Evolutionary conservation across 257 asterid species (phyloP).

Genomic region (Nicotiana otophora): DNA sequence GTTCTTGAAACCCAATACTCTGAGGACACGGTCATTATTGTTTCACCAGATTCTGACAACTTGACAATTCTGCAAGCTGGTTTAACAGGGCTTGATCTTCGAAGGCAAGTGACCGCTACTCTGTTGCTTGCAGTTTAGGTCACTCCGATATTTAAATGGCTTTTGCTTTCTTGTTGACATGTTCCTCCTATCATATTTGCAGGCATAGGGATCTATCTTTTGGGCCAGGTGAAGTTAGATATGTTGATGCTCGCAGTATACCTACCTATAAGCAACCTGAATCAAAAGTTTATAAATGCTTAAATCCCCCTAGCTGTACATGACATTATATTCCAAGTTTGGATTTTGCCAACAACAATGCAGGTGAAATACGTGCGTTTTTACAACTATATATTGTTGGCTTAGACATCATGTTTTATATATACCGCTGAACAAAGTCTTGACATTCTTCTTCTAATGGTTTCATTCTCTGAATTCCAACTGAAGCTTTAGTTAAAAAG

Average conservation of each 20-base stretch:
- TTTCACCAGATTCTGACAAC: conserved; percentile 91
- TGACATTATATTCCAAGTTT: conserved; percentile 17
- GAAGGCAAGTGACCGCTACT: conserved; percentile 42
- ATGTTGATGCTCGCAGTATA: conserved; percentile 56
- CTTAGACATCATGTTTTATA: not conserved
- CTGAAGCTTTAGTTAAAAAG: not conserved
- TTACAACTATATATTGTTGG: not conserved
- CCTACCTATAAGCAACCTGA: conserved; percentile 76
- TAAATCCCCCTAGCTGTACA: conserved; percentile 77
- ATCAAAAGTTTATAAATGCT: conserved; percentile 77
- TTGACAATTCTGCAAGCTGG: conserved; percentile 80
- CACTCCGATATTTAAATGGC: not conserved
- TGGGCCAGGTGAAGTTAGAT: conserved; percentile 81
- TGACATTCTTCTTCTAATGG: not conserved
- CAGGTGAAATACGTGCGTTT: not conserved
- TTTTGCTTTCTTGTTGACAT: not conserved
- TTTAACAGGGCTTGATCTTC: conserved; percentile 70
- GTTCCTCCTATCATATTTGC: conserved; percentile 13
- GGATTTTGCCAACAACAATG: not conserved
- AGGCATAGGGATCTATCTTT: conserved; percentile 79
- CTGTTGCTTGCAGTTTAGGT: not conserved
- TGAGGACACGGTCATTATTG: conserved; percentile 65
- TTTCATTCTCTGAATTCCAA: not conserved
- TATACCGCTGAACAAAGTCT: not conserved
- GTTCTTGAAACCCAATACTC: conserved; percentile 90